Evolutionary conservation across 495 filamentous ascomycete species (phyloP).

Genomic region (Lasiosphaeris hirsuta): DNA sequence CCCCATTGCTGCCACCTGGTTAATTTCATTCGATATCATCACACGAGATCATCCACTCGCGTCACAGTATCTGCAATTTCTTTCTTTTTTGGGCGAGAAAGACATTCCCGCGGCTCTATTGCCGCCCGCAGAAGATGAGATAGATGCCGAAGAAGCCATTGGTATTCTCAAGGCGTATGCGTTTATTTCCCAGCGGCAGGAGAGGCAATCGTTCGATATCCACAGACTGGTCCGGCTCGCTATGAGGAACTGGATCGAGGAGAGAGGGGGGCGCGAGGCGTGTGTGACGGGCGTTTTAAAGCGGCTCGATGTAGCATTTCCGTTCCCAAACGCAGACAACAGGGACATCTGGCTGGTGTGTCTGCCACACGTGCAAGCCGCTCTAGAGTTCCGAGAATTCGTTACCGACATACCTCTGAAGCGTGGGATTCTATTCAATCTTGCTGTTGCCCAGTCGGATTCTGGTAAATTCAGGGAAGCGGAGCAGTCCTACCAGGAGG

Average conservation of each 20-base stretch:
- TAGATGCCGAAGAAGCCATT: conserved; percentile 4
- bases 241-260: conserved; percentile 42
- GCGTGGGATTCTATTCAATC: conserved; percentile 8
- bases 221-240: conserved; percentile 45
- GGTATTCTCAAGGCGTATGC: conserved; percentile 39
- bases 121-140: background rate
- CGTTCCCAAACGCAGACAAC: conserved; percentile 30
- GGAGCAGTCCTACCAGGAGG: conserved; percentile 12
- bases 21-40: conserved; percentile 40
- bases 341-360: conserved; percentile 33
- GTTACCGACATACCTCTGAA: background rate
- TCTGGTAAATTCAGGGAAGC: conserved; percentile 20
- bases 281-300: conserved; percentile 31
- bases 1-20: conserved; percentile 34
- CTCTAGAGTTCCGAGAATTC: conserved; percentile 17
- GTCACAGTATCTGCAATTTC: conserved; percentile 38
- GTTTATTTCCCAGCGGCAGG: conserved; percentile 32
- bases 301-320: conserved; percentile 31
- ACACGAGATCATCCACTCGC: conserved; percentile 31
- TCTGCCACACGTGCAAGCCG: conserved; percentile 37
- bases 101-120: conserved; percentile 30
- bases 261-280: conserved; percentile 17
- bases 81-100: conserved; percentile 39
- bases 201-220: conserved; percentile 32
- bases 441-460: conserved; percentile 7